These are phyloP conservation scores for Penicillium lividum DNA, from an alignment of 495 filamentous ascomycete genomes.

Conservation along the genomic window DNA sequence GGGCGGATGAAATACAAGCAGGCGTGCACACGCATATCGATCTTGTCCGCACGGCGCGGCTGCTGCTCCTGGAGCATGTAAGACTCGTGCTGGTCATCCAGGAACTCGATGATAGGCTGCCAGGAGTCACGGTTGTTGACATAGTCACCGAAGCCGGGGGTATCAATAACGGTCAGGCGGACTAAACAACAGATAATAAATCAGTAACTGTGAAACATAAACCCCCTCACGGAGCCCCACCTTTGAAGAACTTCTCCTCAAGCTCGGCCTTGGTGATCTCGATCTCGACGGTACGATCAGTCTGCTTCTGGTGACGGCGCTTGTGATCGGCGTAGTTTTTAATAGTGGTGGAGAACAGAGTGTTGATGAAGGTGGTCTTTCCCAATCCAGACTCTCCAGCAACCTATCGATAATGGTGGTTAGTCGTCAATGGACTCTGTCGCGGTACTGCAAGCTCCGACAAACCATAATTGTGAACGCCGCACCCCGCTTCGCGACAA, in stretches of 20 bases:
- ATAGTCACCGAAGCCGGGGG: constrained; percentile 98
- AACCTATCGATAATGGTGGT: constrained; percentile 58
- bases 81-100: constrained; percentile 99
- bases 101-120: constrained; percentile 99
- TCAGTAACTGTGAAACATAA: not conserved
- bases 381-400: constrained; percentile 98
- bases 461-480: constrained; percentile 98
- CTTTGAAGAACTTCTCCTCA: constrained; percentile 99
- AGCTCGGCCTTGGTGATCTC: constrained; percentile 99
- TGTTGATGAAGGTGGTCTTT: constrained; percentile 99
- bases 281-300: constrained; percentile 99
- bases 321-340: constrained; percentile 99
- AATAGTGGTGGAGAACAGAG: constrained; percentile 98
- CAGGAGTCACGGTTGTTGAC: constrained; percentile 99
- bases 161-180: constrained; percentile 97
- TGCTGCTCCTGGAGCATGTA: constrained; percentile 99
- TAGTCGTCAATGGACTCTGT: constrained; percentile 24
- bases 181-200: constrained; percentile 56
- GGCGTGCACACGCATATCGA: constrained; percentile 97
- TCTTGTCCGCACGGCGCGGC: constrained; percentile 95
- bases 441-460: constrained; percentile 16
- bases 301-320: constrained; percentile 96
- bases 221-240: constrained; percentile 42
- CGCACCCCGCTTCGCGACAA: constrained; percentile 97
- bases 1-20: constrained; percentile 99